Percentiles rank a stretch among this genome's conserved stretches.
Conservation (phyloP, 148 eudicot genomes). For the Fagopyrum tataricum region DNA sequence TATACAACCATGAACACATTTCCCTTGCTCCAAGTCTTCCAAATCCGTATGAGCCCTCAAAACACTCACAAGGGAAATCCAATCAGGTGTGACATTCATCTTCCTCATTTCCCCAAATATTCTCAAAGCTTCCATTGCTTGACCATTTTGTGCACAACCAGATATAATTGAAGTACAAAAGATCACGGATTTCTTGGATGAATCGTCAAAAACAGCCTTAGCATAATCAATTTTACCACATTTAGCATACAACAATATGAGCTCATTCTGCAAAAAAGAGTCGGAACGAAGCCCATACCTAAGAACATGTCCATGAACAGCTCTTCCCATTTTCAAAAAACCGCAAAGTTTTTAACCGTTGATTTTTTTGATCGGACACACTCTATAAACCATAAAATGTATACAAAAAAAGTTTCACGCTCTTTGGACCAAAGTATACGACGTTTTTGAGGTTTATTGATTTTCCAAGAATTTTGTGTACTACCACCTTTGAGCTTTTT, state of each 20-base stretch:
- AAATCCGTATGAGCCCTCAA: slow-evolving; percentile 43
- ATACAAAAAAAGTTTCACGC: no score
- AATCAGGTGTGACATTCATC: slow-evolving; percentile 26
- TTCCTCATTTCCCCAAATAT: slow-evolving; percentile 41
- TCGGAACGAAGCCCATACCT: slow-evolving; percentile 12
- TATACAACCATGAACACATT: slow-evolving; percentile 32
- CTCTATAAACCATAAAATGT: no score
- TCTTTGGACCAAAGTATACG: no score
- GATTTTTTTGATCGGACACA: no score
- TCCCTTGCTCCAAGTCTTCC: slow-evolving; percentile 37
- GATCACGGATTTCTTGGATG: slow-evolving; percentile 35
- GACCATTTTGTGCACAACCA: slow-evolving; percentile 39
- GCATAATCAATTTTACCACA: slow-evolving; percentile 40
- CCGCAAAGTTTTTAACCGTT: no score
- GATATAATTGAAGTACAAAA: slow-evolving; percentile 71
- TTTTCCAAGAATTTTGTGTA: no score
- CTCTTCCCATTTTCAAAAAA: slow-evolving; percentile 14
- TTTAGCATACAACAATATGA: slow-evolving; percentile 36
- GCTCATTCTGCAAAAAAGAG: slow-evolving; percentile 16
- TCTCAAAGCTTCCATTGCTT: slow-evolving; percentile 24
- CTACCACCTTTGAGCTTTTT: no score
- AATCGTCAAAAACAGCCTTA: slow-evolving; percentile 33
- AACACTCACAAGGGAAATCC: slow-evolving; percentile 36
- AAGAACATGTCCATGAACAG: slow-evolving; percentile 19
- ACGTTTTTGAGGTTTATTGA: no score